Base-by-base conservation (phyloP, 129 eudicot genomes). In the Pseudognaphalium luteoalbum region DNA sequence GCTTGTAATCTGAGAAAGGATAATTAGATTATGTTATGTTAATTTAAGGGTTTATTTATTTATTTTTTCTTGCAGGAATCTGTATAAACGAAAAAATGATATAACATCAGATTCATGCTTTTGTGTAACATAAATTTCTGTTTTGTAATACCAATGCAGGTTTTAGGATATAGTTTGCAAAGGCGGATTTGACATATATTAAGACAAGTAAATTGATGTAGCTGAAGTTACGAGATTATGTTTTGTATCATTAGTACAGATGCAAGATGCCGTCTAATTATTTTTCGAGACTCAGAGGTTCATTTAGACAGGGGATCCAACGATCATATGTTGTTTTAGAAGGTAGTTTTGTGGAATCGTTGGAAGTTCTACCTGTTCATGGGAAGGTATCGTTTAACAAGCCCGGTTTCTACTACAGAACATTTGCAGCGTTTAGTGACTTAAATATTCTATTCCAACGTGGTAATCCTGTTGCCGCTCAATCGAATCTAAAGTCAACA, bases 211-310 rank as follows among this genome's bases (percentile, higher is more conserved):
- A n/a, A 32, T 72, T 32, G 50, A 57, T 52, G 76, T 35, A n/a
- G 32, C 20, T 57, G 67, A 58, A 73, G 68, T 14, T 73, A 73
- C 58, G 77, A 73, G 68, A 84, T 76, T 39, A 72, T 70, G 33
- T 35, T n/a, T 66, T 22, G 25, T 56, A 56, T 17, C 11, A 10
- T 56, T 9, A 19, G 61, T 20, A 56, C 61, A 60, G 25, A 54
- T 71, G 50, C 80, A 85, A 88, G 58, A 90, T 90, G 96, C 89
- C 87, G 50, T 81, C 87, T 81, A 85, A 79, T 67, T 76, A 80
- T 67, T 73, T 90, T 39, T 85, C 86, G 22, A 86, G 82, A 82
- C 41, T 87, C 62, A 70, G 83, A 52, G 73, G 82, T 67, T 85
- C 82, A 12, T 74, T 84, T 72, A 59, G 67, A 44, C 85, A 73